Conservation (phyloP, 2,329 filamentous ascomycete species). For the Chalaropsis ovoidea region DNA sequence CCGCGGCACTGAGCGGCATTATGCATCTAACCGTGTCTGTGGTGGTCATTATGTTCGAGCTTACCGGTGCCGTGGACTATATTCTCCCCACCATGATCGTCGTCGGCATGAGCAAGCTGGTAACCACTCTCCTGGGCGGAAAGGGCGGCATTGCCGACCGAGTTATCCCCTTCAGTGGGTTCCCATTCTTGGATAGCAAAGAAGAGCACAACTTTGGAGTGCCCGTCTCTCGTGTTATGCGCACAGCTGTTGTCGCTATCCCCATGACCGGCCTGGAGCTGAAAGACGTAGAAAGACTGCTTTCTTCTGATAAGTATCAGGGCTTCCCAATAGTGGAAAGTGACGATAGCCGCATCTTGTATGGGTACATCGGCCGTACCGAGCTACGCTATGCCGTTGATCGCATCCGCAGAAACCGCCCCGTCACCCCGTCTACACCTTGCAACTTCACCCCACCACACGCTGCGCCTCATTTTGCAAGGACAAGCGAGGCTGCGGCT, state of each 20-base stretch:
- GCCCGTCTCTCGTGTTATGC: conserved; percentile 86
- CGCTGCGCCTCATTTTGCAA: conserved; percentile 3
- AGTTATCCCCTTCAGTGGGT: conserved; percentile 98
- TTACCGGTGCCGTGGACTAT: conserved; percentile 93
- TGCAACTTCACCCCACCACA: conserved; percentile 54
- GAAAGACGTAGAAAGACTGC: conserved; percentile 63
- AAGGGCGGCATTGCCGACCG: conserved; percentile 94
- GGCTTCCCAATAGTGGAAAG: conserved; percentile 89
- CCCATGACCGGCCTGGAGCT: conserved; percentile 65
- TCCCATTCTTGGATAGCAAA: conserved; percentile 93
- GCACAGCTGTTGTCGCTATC: conserved; percentile 60
- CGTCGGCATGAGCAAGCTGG: conserved; percentile 89
- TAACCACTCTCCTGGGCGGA: conserved; percentile 72
- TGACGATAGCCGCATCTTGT: conserved; percentile 54
- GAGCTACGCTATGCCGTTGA: conserved; percentile 87
- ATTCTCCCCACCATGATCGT: conserved; percentile 99
- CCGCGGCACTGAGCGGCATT: conserved; percentile 82
- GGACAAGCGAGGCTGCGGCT: neutral
- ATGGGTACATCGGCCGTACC: conserved; percentile 87
- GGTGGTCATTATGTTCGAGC: conserved; percentile 98
- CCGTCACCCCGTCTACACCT: conserved; percentile 55
- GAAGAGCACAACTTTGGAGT: conserved; percentile 96
- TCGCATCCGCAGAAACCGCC: conserved; percentile 59
- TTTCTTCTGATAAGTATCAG: conserved; percentile 72
- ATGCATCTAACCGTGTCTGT: conserved; percentile 98